Evolutionary conservation across 2,329 filamentous ascomycete genomes (phyloP), one percentile per base, ranked within the genome.

Genomic region (Fusarium cicatricum): DNA sequence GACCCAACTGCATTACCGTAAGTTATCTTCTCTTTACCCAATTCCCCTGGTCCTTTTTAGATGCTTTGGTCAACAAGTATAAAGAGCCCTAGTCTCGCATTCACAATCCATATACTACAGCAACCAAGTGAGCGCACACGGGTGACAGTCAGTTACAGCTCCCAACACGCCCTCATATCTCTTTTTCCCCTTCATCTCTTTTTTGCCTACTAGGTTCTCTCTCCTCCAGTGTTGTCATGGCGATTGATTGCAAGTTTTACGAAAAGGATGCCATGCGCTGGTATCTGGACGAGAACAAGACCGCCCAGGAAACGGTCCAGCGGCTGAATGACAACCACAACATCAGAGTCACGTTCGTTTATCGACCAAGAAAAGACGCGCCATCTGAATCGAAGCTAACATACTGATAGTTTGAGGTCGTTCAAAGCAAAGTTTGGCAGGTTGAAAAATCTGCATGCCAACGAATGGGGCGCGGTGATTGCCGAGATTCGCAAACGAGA

Each of bases 381-480:
- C 21, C 2, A 2, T 21, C 7, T 29, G 17, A 15, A 26, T 23
- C 7, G 4, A 9, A 16, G 5, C 31, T 44, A 4, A 51, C 14
- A 1, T 8, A n/a, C n/a, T 4, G 15, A 1, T 11, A 55, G 52
- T 1, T 1, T 0, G 1, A 37, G 41, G 5, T 37, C 46, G 14
- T 46, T 55, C 36, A 55, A 55, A 14, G 6, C 15, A 12, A 32
- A 21, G 23, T 52, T 41, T 15, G 16, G 28, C 7, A 37, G 53
- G 2, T 19, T 29, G 23, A 56, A 52, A 21, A 52, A 56, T 4
- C 19, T 51, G 10, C 26, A 23, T 12, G 42, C 32, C 1, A 15
- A 42, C 1, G 52, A 55, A 41, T 55, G 52, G 47, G 41, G 29
- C 11, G 42, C 37, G 6, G n/a, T 55, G n/a, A 55, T 52, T n/a